Evolutionary conservation across 176 grass and related monocot species (phyloP).

Genomic region (Avena insularis): DNA sequence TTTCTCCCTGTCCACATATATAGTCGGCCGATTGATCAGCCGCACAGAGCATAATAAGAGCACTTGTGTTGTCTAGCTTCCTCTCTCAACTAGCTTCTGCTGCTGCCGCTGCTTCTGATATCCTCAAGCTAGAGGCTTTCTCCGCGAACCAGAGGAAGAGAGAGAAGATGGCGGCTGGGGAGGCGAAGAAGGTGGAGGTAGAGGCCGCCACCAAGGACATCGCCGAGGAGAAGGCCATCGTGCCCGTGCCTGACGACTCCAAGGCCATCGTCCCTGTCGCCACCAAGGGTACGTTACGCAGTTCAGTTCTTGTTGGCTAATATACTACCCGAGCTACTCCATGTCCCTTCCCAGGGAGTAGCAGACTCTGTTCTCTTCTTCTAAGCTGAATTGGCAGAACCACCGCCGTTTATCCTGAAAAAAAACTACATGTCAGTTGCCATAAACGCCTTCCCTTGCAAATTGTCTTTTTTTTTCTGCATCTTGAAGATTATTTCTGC

Average conservation of each 20-base stretch:
- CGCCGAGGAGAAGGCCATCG: constrained; percentile 61
- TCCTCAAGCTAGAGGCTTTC: background rate
- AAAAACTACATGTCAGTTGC: background rate
- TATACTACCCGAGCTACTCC: no score
- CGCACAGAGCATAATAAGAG: background rate
- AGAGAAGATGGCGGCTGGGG: constrained; percentile 31
- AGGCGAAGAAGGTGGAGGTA: constrained; percentile 64
- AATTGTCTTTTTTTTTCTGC: background rate
- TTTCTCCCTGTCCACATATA: background rate
- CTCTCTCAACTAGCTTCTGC: background rate
- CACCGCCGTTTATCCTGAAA: no score
- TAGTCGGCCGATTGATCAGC: background rate
- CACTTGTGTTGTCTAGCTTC: background rate
- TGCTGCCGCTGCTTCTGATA: no score
- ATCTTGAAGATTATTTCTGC: background rate
- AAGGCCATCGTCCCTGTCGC: constrained; percentile 52
- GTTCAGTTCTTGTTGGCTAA: background rate
- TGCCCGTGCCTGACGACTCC: constrained; percentile 48
- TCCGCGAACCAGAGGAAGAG: background rate
- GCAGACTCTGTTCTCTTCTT: no score
- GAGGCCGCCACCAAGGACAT: constrained; percentile 62
- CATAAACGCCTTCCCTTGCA: background rate
- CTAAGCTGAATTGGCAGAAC: no score
- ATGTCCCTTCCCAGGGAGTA: no score
- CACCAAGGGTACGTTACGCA: constrained; percentile 38